Percentiles rank a stretch among this genome's conserved stretches.
Evolutionary conservation across 164 flowering plant genomes (phyloP).

Genomic region (Pachysandra terminalis): DNA sequence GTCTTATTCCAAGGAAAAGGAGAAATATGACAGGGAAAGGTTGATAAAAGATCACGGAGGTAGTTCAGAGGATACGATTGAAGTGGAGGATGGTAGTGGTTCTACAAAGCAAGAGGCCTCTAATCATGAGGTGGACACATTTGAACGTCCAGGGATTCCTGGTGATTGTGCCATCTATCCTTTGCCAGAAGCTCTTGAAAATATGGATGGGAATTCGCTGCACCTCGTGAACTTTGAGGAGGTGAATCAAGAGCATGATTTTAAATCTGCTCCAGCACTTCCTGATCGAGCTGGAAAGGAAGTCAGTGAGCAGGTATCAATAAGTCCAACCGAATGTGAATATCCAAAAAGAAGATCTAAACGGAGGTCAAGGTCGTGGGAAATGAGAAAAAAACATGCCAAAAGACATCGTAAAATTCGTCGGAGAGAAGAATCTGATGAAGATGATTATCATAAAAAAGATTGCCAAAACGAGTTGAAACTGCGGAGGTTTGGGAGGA

Average conservation of each 20-base stretch:
- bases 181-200: slow-evolving; percentile 3
- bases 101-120: background rate
- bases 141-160: background rate
- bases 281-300: slow-evolving; percentile 2
- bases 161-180: slow-evolving; percentile 6
- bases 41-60: background rate
- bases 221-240: background rate
- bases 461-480: background rate
- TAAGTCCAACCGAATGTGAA: background rate
- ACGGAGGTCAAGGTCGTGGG: slow-evolving; percentile 8
- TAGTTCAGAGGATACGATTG: background rate
- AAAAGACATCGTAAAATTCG: slow-evolving; percentile 12
- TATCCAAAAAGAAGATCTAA: slow-evolving; percentile 10
- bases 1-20: background rate
- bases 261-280: background rate
- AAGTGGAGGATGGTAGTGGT: background rate
- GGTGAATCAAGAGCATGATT: background rate
- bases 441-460: slow-evolving; percentile 2
- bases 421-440: slow-evolving; percentile 8
- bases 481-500: slow-evolving; percentile 5
- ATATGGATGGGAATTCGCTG: slow-evolving; percentile 1
- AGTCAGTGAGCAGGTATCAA: background rate
- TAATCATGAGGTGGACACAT: background rate
- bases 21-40: background rate
- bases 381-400: slow-evolving; percentile 11